phyloP scores from a whole-genome alignment of 2,329 filamentous ascomycete genomes.

The Aspergillus texensis region DNA sequence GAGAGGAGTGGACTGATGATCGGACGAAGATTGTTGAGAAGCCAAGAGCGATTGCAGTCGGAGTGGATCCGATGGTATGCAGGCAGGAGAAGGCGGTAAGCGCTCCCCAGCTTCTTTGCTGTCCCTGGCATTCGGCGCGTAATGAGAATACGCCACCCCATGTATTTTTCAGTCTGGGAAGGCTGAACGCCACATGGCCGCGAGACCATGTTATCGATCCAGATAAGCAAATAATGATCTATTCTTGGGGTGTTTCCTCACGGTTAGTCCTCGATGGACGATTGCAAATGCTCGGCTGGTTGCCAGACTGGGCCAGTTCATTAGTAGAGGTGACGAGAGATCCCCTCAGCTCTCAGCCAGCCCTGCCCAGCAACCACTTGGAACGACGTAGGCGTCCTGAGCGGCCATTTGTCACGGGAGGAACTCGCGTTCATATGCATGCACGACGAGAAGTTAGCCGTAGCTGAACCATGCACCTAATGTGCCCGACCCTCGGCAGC shows the following conservation, averaged over 20 bases:
- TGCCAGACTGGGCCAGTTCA: not conserved
- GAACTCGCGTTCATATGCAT: slow-evolving; percentile 1
- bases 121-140: not conserved
- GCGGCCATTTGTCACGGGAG: not conserved
- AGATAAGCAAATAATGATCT: not conserved
- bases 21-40: slow-evolving; percentile 9
- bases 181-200: not conserved
- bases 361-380: not conserved
- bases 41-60: slow-evolving; percentile 1
- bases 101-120: not conserved
- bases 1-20: not conserved
- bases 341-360: not conserved
- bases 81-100: not conserved
- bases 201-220: not conserved
- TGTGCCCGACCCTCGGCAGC: not conserved
- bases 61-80: not conserved
- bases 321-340: not conserved
- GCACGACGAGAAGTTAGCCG: not conserved
- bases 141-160: not conserved
- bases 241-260: not conserved
- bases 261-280: not conserved
- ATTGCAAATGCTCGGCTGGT: not conserved
- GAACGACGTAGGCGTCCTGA: not conserved
- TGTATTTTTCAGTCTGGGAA: not conserved
- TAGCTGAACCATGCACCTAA: not conserved